These are phyloP conservation scores for Leishmania mexicana DNA, from an alignment of 208 protist genomes.

Conservation along the genomic window DNA sequence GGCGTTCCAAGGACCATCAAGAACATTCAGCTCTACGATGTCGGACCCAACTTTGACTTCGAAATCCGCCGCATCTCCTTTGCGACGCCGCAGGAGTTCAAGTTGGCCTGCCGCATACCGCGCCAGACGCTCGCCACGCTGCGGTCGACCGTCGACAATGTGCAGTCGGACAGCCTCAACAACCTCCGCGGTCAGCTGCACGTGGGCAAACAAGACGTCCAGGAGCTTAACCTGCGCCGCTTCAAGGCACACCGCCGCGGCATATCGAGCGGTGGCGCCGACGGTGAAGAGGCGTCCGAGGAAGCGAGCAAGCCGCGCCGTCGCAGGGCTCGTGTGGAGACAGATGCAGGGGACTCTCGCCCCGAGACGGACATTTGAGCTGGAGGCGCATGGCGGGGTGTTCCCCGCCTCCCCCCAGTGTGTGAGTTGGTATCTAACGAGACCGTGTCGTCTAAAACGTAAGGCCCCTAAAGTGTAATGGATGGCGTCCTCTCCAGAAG, in stretches of 20 bases:
- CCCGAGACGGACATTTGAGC: conserved; percentile 33
- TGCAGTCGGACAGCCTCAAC: conserved; percentile 65
- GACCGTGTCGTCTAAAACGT: not conserved
- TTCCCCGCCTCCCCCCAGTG: not conserved
- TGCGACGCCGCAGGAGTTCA: conserved; percentile 81
- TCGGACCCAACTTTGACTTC: conserved; percentile 89
- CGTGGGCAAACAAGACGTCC: conserved; percentile 78
- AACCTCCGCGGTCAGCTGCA: conserved; percentile 88
- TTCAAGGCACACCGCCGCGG: conserved; percentile 80
- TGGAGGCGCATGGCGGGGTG: not conserved
- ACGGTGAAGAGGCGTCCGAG: conserved; percentile 8
- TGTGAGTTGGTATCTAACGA: not conserved
- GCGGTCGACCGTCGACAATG: conserved; percentile 70
- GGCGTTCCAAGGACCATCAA: conserved; percentile 50
- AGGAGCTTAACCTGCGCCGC: conserved; percentile 75
- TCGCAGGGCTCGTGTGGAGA: conserved; percentile 15
- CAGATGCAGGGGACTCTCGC: conserved; percentile 5
- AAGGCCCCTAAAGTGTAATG: not conserved
- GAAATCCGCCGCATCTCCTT: conserved; percentile 74
- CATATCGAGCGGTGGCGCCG: not conserved
- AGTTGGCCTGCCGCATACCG: conserved; percentile 65
- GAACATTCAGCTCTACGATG: conserved; percentile 73
- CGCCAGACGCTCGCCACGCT: conserved; percentile 59
- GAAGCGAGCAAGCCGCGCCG: conserved; percentile 10
- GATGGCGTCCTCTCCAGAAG: not conserved